Evolutionary conservation across 2,329 filamentous ascomycete genomes (phyloP).

Genomic region (Hymenoscyphus scutula): DNA sequence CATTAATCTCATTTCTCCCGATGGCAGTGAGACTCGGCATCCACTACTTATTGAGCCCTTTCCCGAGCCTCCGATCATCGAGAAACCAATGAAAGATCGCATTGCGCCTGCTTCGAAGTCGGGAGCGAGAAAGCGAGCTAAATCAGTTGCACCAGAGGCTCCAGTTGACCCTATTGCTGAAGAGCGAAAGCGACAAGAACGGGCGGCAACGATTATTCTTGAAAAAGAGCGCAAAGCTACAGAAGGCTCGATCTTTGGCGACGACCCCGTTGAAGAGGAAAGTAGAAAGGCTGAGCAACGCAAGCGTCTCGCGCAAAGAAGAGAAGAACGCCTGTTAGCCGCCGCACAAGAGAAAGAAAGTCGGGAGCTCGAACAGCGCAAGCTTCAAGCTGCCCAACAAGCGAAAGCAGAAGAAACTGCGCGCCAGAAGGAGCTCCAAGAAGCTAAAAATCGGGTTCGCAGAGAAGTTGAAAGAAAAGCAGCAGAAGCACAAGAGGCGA

Average conservation of each 20-base stretch:
- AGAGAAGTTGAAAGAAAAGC: background rate
- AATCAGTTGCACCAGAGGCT: constrained; percentile 7
- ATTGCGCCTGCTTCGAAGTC: constrained; percentile 63
- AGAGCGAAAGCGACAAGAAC: constrained; percentile 15
- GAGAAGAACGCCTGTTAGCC: background rate
- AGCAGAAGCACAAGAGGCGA: background rate
- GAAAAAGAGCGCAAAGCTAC: constrained; percentile 17
- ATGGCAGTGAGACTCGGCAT: background rate
- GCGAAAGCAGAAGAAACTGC: background rate
- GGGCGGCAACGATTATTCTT: constrained; percentile 23
- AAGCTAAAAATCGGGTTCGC: background rate
- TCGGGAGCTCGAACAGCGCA: background rate
- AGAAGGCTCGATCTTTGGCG: constrained; percentile 25
- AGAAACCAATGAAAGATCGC: constrained; percentile 46
- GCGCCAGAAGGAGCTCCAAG: background rate
- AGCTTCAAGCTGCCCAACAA: constrained; percentile 5
- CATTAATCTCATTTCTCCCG: constrained; percentile 14
- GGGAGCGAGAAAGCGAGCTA: constrained; percentile 69
- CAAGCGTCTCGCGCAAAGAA: constrained; percentile 12
- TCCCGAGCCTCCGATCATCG: constrained; percentile 21
- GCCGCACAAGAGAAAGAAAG: background rate
- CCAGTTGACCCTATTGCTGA: constrained; percentile 2
- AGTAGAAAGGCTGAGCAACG: constrained; percentile 9
- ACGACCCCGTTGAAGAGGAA: constrained; percentile 17
- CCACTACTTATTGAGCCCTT: background rate